A percentile compares a stretch with the other conserved stretches of the same genome.
Evolutionary conservation across 306 rosid genomes (phyloP).

Genomic region (Heteromeles arbutifolia): DNA sequence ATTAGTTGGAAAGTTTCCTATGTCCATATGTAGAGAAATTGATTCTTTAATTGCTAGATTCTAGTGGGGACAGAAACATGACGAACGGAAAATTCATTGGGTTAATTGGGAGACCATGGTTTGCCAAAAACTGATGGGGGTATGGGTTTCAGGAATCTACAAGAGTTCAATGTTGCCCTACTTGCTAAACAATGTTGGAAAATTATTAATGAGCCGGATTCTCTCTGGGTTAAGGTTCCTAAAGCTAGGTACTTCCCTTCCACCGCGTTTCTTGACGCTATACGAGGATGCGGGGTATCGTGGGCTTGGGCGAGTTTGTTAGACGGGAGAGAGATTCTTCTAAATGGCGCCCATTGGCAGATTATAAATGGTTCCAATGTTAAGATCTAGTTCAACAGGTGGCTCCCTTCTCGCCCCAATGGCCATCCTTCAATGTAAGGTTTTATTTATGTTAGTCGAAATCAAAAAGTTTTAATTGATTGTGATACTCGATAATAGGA

Average conservation of each 20-base stretch:
- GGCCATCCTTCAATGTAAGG: background rate
- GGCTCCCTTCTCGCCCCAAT: background rate
- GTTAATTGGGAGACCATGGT: background rate
- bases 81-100: background rate
- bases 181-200: background rate
- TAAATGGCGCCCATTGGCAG: background rate
- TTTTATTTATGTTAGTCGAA: background rate
- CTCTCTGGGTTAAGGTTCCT: background rate
- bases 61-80: background rate
- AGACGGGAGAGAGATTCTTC: background rate
- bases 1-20: background rate
- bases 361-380: background rate
- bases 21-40: background rate
- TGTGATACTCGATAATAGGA: too few species aligned
- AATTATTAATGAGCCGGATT: background rate
- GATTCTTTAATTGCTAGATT: background rate
- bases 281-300: fast-evolving
- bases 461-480: background rate
- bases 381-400: background rate
- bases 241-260: background rate
- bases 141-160: background rate
- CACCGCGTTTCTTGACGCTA: background rate
- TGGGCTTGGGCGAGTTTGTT: background rate
- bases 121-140: background rate
- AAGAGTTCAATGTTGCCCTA: background rate